Conservation (phyloP, 495 filamentous ascomycete genomes). For the Tuber aestivum region DNA sequence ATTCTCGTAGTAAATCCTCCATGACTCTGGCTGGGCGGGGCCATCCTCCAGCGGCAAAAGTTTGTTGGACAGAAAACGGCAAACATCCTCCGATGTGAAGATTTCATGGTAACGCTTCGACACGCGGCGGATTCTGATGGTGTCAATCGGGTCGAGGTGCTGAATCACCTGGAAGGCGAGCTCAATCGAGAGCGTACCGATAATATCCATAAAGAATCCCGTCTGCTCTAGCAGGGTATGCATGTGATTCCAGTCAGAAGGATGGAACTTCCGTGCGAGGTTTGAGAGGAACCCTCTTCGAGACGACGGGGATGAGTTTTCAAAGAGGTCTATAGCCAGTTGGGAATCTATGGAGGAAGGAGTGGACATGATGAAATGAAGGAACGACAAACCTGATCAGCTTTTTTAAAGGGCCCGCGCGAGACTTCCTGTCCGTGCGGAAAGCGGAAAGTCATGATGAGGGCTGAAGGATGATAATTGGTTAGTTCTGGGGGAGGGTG, state of each 20-base stretch:
- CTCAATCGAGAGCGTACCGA: constrained; percentile 25
- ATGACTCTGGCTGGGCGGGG: not conserved
- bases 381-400: not conserved
- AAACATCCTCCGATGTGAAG: constrained; percentile 26
- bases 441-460: not conserved
- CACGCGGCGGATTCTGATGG: constrained; percentile 24
- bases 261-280: constrained; percentile 20
- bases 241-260: constrained; percentile 31
- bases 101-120: constrained; percentile 21
- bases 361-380: not conserved
- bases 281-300: constrained; percentile 25
- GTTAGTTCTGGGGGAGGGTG: not conserved
- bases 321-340: constrained; percentile 10
- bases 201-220: constrained; percentile 28
- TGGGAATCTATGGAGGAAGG: not conserved
- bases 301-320: constrained; percentile 5
- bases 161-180: constrained; percentile 23
- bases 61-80: constrained; percentile 16
- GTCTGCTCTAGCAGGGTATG: constrained; percentile 13
- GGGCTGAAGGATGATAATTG: not conserved
- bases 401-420: not conserved
- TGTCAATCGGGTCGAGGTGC: constrained; percentile 19
- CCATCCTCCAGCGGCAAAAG: constrained; percentile 14
- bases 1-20: constrained; percentile 21
- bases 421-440: not conserved